Percentiles rank a stretch among this genome's conserved stretches.
Conservation (phyloP, 2,329 filamentous ascomycete genomes). For the Phaeomoniella chlamydospora region DNA sequence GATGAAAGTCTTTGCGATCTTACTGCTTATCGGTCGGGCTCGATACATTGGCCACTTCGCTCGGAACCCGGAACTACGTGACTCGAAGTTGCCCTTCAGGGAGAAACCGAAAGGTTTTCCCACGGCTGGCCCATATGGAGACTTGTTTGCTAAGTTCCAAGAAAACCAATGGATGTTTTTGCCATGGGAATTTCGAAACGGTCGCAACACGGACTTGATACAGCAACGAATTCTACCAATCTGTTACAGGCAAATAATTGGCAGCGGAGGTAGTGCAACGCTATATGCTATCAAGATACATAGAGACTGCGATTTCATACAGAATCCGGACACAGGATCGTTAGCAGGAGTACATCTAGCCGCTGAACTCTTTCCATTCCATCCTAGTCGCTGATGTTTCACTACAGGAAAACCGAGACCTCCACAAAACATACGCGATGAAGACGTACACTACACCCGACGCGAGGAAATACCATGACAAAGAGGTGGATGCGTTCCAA, state of each 20-base stretch:
- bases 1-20: constrained; percentile 7
- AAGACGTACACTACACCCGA: constrained; percentile 12
- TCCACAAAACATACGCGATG: constrained; percentile 13
- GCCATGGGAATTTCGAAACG: constrained; percentile 9
- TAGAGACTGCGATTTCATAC: constrained; percentile 12
- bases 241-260: constrained; percentile 6
- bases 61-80: constrained; percentile 6
- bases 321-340: constrained; percentile 1
- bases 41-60: constrained; percentile 7
- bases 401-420: constrained; percentile 1
- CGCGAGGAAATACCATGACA: constrained; percentile 10
- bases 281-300: constrained; percentile 13
- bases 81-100: constrained; percentile 10
- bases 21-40: constrained; percentile 6
- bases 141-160: constrained; percentile 13
- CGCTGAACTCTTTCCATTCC: not conserved
- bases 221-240: constrained; percentile 14
- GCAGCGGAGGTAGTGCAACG: constrained; percentile 7
- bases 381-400: not conserved
- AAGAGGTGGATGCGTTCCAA: constrained; percentile 13
- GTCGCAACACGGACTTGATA: constrained; percentile 10
- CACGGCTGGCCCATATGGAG: constrained; percentile 2
- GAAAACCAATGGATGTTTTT: constrained; percentile 14
- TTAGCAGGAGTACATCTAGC: not conserved
- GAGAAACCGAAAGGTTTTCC: constrained; percentile 8